phyloP scores from a whole-genome alignment of 495 filamentous ascomycete genomes.

The Penicillium bialowiezense region DNA sequence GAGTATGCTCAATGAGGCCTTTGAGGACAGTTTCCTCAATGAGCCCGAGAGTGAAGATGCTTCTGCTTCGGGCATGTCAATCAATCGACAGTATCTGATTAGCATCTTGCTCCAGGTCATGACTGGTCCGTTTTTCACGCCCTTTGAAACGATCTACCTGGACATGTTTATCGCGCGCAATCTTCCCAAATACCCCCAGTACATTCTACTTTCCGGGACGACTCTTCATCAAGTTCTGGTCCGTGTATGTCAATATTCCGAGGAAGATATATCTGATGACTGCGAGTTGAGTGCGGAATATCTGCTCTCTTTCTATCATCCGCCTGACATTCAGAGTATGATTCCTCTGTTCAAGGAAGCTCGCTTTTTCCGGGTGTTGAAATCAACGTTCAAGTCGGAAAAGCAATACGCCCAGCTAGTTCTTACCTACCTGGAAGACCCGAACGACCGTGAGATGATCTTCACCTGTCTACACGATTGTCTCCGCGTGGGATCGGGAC shows the following conservation, averaged over 20 bases:
- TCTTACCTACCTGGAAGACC: conserved; percentile 82
- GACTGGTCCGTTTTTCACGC: conserved; percentile 64
- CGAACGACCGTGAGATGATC: conserved; percentile 64
- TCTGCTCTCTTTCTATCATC: conserved; percentile 87
- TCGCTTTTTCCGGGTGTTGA: conserved; percentile 88
- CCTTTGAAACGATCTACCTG: conserved; percentile 86
- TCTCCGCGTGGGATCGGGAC: conserved; percentile 64
- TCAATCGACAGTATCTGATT: conserved; percentile 87
- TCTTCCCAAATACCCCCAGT: conserved; percentile 93
- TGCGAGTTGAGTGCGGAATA: conserved; percentile 96
- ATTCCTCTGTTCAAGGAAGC: conserved; percentile 77
- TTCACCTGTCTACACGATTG: conserved; percentile 83
- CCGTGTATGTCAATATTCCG: conserved; percentile 81
- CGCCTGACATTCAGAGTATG: conserved; percentile 71
- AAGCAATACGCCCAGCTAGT: conserved; percentile 77
- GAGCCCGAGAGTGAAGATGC: conserved; percentile 46
- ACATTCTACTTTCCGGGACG: conserved; percentile 84
- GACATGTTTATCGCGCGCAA: conserved; percentile 98
- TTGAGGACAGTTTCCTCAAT: conserved; percentile 92
- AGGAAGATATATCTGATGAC: conserved; percentile 79
- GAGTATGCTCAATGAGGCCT: conserved; percentile 95
- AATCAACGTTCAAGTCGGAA: conserved; percentile 79
- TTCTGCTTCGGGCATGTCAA: conserved; percentile 52
- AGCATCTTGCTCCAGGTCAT: conserved; percentile 89
- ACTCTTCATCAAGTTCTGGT: conserved; percentile 76